Conservation (phyloP, 73 alveolate genomes). For the Stentor coeruleus region DNA sequence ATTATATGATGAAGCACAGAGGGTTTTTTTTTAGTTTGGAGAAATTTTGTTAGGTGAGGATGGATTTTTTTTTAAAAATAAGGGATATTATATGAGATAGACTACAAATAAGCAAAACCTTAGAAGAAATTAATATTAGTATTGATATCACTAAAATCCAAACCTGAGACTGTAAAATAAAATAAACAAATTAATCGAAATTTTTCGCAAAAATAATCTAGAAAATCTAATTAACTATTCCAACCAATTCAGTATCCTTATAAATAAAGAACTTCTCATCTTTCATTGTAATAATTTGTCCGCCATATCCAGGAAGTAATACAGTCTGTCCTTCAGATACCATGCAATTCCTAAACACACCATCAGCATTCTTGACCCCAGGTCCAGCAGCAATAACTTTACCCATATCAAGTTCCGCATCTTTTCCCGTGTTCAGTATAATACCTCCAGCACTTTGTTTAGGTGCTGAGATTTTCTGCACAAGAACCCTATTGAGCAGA, state of each 20-base stretch:
- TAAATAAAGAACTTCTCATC: slow-evolving; percentile 43
- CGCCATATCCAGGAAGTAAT: slow-evolving; percentile 58
- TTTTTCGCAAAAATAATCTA: no score
- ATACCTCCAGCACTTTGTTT: slow-evolving; percentile 60
- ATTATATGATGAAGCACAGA: no score
- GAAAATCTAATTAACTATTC: no score
- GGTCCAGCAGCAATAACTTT: slow-evolving; percentile 60
- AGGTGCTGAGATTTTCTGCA: slow-evolving; percentile 48
- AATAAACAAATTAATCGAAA: no score
- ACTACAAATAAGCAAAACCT: no score
- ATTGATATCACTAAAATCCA: no score
- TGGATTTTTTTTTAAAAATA: no score
- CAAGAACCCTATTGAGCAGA: slow-evolving; percentile 44
- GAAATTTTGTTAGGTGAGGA: no score
- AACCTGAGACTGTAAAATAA: no score
- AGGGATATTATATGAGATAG: no score
- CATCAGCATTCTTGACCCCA: slow-evolving; percentile 48
- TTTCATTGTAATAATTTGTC: slow-evolving; percentile 38
- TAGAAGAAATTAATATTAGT: no score
- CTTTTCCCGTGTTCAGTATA: slow-evolving; percentile 37
- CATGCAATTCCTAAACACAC: slow-evolving; percentile 27
- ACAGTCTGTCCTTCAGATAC: slow-evolving; percentile 59
- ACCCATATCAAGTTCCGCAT: slow-evolving; percentile 40
- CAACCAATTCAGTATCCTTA: slow-evolving; percentile 52
- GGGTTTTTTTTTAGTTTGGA: no score